Percentiles rank a stretch among this genome's conserved stretches.
Conservation (phyloP, 176 grass and related monocot species). For the Melocanna baccifera region DNA sequence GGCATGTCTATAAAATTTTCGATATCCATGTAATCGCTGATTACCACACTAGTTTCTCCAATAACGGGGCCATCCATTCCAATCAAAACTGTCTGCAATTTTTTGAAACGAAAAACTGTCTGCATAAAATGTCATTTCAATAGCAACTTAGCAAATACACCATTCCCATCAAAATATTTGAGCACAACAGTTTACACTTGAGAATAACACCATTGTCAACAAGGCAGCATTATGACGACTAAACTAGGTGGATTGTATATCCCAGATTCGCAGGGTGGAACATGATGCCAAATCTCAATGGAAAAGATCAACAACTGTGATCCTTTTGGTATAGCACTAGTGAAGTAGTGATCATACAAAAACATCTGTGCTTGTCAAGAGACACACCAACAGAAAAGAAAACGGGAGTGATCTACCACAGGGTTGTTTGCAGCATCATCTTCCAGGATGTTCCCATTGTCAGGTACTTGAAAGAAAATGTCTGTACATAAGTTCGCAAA, state of each 20-base stretch:
- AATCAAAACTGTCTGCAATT: constrained; percentile 85
- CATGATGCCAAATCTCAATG: not conserved
- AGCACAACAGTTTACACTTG: not conserved
- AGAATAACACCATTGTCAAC: not conserved
- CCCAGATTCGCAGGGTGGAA: not conserved
- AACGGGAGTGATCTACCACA: constrained; percentile 52
- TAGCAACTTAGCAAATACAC: not conserved
- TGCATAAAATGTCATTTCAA: constrained; percentile 54
- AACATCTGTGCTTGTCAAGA: not conserved
- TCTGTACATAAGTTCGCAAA: constrained; percentile 47
- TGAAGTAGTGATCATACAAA: constrained; percentile 19
- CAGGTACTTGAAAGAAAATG: constrained; percentile 87
- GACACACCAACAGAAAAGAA: constrained; percentile 8
- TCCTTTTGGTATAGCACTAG: not conserved
- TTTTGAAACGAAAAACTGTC: constrained; percentile 48
- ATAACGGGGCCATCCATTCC: constrained; percentile 52
- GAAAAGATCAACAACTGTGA: not conserved
- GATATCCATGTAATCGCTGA: constrained; percentile 41
- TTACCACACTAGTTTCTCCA: constrained; percentile 50
- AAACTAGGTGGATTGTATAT: not conserved
- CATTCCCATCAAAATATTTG: constrained; percentile 14
- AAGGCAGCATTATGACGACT: not conserved
- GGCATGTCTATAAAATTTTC: constrained; percentile 46
- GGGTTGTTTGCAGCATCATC: constrained; percentile 65
- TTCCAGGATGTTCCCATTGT: constrained; percentile 71